A percentile compares a stretch with the other conserved stretches of the same genome.
These are phyloP conservation scores for Coemansia sp. DNA, from an alignment of 192 early-diverging fungal genomes.

Conservation along the genomic window DNA sequence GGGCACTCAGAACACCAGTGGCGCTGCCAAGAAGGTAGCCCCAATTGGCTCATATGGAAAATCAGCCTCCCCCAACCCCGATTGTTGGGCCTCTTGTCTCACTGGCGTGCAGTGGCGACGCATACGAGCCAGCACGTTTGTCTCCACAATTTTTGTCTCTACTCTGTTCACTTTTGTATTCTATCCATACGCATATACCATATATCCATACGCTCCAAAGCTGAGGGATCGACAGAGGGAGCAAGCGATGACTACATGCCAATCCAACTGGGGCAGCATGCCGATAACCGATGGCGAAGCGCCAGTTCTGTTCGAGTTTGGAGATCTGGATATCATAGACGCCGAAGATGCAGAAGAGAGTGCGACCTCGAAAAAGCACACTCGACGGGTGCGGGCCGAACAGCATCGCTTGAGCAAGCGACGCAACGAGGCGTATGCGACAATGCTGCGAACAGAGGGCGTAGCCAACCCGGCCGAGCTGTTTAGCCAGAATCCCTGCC, in stretches of 20 bases:
- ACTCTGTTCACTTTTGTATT: too few relatives aligned
- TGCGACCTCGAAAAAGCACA: neutral
- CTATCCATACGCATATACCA: neutral
- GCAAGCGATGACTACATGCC: neutral
- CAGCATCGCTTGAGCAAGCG: constrained; percentile 8
- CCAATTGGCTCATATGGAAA: too few relatives aligned
- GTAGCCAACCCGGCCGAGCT: neutral
- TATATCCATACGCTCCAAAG: neutral
- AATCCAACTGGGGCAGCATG: neutral
- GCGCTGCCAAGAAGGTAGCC: too few relatives aligned
- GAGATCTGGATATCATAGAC: neutral
- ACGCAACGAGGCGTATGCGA: constrained; percentile 15
- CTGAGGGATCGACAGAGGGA: neutral
- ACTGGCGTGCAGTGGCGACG: too few relatives aligned
- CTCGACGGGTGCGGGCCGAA: constrained; percentile 13
- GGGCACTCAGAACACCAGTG: too few relatives aligned
- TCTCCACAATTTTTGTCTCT: too few relatives aligned
- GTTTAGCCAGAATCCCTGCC: constrained; percentile 13
- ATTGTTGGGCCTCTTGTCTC: too few relatives aligned
- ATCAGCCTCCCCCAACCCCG: too few relatives aligned
- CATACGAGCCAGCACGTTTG: too few relatives aligned
- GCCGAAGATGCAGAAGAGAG: neutral
- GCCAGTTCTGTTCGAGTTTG: neutral
- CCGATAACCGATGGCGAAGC: neutral
- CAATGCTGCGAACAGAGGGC: constrained; percentile 10